Conservation (phyloP, 352 stramenopile genomes). For the Phytopythium delawarense region DNA sequence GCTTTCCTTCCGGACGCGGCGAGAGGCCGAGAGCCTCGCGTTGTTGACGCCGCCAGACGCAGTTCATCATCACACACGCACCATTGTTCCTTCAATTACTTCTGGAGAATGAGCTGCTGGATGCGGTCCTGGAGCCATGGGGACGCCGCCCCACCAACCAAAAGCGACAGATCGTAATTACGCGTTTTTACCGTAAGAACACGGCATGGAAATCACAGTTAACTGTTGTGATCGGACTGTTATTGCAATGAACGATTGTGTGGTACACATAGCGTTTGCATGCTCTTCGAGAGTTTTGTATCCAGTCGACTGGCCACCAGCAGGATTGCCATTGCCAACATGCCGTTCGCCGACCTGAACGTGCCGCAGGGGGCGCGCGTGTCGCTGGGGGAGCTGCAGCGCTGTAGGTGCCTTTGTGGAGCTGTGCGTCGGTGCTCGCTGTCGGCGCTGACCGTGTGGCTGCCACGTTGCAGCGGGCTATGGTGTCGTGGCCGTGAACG, state of each 20-base stretch:
- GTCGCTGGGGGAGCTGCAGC: slow-evolving; percentile 52
- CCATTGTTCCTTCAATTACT: slow-evolving; percentile 51
- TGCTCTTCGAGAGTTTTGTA: no score
- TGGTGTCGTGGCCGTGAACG: slow-evolving; percentile 52
- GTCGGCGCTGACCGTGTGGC: not conserved
- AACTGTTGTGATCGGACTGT: not conserved
- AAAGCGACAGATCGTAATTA: slow-evolving; percentile 5
- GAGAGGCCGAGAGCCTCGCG: no score
- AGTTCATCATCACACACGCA: not conserved
- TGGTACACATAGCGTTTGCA: no score
- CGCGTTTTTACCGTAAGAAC: not conserved
- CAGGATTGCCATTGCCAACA: slow-evolving; percentile 4
- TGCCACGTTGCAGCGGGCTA: slow-evolving; percentile 48
- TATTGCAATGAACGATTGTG: no score
- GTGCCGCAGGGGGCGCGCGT: slow-evolving; percentile 48
- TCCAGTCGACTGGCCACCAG: no score
- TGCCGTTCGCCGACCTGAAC: slow-evolving; percentile 76
- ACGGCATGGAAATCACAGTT: not conserved
- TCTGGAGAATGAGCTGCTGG: slow-evolving; percentile 12
- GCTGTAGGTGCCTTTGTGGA: slow-evolving; percentile 32
- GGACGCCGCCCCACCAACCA: not conserved
- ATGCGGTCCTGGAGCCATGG: not conserved
- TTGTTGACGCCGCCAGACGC: no score
- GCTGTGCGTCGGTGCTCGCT: slow-evolving; percentile 5
- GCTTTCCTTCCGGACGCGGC: not conserved